These are phyloP conservation scores for Vickermania spadyakhi DNA, from an alignment of 208 protist species.

Conservation along the genomic window DNA sequence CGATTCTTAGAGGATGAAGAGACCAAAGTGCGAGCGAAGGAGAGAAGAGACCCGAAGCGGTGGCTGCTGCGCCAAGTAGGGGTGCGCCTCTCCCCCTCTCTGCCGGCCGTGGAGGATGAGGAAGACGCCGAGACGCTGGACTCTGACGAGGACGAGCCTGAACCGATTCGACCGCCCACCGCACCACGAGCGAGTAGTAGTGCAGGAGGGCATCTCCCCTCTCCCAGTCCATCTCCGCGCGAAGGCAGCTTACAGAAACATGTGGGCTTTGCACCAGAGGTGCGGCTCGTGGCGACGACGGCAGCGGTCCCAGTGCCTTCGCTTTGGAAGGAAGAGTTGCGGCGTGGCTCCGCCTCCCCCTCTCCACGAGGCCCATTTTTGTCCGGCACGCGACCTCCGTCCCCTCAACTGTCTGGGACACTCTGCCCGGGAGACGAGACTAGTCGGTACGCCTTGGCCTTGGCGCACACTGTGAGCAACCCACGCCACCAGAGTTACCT, in stretches of 20 bases:
- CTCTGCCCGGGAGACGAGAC: too few species aligned
- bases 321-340: not conserved
- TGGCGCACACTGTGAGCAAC: not conserved
- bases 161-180: not conserved
- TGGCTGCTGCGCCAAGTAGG: not conserved
- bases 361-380: not conserved
- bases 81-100: not conserved
- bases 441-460: not conserved
- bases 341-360: not conserved
- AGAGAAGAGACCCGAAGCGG: not conserved
- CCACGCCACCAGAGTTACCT: not conserved
- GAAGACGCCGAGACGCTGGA: not conserved
- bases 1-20: constrained; percentile 12
- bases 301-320: not conserved
- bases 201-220: not conserved
- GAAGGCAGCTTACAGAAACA: not conserved
- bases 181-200: not conserved
- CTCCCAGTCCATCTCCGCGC: not conserved
- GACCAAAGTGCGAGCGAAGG: not conserved
- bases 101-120: not conserved
- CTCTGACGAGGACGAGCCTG: not conserved
- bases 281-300: too few species aligned
- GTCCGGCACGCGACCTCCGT: not conserved
- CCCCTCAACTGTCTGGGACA: too few species aligned
- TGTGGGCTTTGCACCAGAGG: not conserved